Base-by-base conservation (phyloP, 495 filamentous ascomycete species). In the Annulohypoxylon maeteangense region DNA sequence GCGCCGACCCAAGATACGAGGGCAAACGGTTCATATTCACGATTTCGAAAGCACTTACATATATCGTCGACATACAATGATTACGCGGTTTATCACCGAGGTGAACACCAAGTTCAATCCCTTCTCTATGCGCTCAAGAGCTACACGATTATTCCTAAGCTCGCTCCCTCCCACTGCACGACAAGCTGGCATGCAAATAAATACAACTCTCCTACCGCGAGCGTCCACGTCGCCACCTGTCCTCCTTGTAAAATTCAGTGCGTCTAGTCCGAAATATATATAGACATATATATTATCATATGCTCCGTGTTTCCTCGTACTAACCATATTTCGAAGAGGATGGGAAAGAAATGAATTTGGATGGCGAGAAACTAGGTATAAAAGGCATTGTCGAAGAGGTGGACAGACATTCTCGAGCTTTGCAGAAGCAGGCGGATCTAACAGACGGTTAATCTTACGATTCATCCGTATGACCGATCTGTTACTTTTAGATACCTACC, bases 101-200 rank as follows among this genome's bases (percentile, higher is more conserved):
- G 90, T 98, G 67, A 86, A 87, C 64, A 90, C 92, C 70, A 87
- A 85, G 75, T 98, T 97, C 90, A 97, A 97, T 81, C 96, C 96
- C 20, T 99, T 98, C 88, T 88, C 86, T 4, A 84, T 87, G 12
- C 82, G 85, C 74, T 85, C 91, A 36, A 92, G 93, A 74, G 90
- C 93, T 31, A 93, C 93, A 32, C 89, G 96, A 11, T 81, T 94
- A 48, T 93, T 99, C 78, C 91, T 98, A 70, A 89, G 92, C 22
- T 85, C 91, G 47, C 90, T 99, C n/a, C 95, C 95, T 7, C 87
- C 91, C 20, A 88, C 91, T 61, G 90, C 93, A 25, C 88, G 92
- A 45, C 83, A 85, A 48, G 82, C 75, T 18, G 85, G 84, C 50
- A 92, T 94, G 86, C 89, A 88, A 77, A 91, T 99, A 78, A 87